Evolutionary conservation across 2,329 filamentous ascomycete genomes (phyloP).

Genomic region (Monilinia fructigena): DNA sequence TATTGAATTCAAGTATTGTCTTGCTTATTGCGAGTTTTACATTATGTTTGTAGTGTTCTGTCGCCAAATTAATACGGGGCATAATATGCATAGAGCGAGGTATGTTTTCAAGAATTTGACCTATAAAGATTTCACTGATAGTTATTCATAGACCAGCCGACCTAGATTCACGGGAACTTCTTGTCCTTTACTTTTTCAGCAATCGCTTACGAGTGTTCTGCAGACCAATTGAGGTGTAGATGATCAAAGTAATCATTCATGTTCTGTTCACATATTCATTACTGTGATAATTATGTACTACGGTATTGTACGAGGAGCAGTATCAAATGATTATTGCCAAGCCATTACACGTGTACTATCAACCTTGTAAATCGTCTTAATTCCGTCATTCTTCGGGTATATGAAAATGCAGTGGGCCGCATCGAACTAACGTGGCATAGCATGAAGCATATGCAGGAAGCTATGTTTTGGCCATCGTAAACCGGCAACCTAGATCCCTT

Average conservation of each 20-base stretch:
- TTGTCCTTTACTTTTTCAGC: slow-evolving; percentile 31
- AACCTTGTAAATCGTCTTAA: not conserved
- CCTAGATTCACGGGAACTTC: slow-evolving; percentile 38
- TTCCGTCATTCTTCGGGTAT: not conserved
- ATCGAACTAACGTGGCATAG: not conserved
- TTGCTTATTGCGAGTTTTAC: slow-evolving; percentile 39
- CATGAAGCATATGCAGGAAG: not conserved
- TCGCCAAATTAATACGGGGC: slow-evolving; percentile 36
- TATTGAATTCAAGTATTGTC: slow-evolving; percentile 19
- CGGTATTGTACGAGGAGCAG: not conserved
- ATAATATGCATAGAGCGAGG: slow-evolving; percentile 34
- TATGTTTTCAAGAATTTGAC: slow-evolving; percentile 3
- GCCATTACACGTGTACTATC: not conserved
- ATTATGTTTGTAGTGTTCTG: slow-evolving; percentile 39
- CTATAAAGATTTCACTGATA: not conserved
- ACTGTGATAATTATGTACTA: not conserved
- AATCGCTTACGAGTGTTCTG: slow-evolving; percentile 34
- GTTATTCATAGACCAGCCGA: slow-evolving; percentile 28
- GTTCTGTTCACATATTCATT: not conserved
- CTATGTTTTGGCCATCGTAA: too few species aligned
- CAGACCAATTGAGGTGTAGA: slow-evolving; percentile 17
- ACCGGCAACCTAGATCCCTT: not conserved
- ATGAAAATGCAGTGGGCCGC: not conserved
- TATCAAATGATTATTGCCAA: too few species aligned
- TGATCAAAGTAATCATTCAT: not conserved